Conservation (phyloP, 441 rosid species). For the Eutrema salsugineum region DNA sequence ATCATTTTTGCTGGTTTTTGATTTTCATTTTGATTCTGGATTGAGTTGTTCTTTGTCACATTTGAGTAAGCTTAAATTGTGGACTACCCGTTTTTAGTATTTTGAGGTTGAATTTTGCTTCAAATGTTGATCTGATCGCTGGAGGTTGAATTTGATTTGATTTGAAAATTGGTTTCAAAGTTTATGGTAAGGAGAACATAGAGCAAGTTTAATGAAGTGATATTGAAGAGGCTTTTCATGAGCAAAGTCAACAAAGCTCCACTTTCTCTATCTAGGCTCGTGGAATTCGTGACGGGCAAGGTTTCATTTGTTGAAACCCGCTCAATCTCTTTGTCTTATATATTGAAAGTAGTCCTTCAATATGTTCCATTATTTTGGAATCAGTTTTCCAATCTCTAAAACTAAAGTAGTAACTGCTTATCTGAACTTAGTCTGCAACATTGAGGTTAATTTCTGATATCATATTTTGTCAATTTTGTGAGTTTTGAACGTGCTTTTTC, state of each 20-base stretch:
- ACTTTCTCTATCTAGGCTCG: conserved; percentile 73
- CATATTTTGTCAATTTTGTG: neutral
- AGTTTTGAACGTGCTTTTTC: neutral
- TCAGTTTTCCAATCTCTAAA: neutral
- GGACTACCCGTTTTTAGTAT: neutral
- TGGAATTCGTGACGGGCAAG: conserved; percentile 60
- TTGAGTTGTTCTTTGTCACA: neutral
- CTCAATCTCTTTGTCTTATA: neutral
- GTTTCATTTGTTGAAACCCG: conserved; percentile 15
- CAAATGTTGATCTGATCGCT: conserved; percentile 41
- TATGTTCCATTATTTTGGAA: neutral
- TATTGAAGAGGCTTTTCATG: conserved; percentile 89
- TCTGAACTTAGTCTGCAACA: neutral
- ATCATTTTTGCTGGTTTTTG: neutral
- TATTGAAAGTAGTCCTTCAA: neutral
- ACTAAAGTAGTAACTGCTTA: neutral
- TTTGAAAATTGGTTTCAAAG: conserved; percentile 47
- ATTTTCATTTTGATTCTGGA: neutral
- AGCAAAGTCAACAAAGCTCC: conserved; percentile 92
- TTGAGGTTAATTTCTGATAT: neutral
- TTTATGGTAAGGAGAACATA: conserved; percentile 86
- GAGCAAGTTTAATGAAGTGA: conserved; percentile 89
- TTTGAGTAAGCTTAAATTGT: neutral
- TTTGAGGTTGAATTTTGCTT: neutral
- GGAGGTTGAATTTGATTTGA: conserved; percentile 57